These are phyloP conservation scores for Glutinoglossum americanum DNA, from an alignment of 495 filamentous ascomycete species.

Conservation along the genomic window DNA sequence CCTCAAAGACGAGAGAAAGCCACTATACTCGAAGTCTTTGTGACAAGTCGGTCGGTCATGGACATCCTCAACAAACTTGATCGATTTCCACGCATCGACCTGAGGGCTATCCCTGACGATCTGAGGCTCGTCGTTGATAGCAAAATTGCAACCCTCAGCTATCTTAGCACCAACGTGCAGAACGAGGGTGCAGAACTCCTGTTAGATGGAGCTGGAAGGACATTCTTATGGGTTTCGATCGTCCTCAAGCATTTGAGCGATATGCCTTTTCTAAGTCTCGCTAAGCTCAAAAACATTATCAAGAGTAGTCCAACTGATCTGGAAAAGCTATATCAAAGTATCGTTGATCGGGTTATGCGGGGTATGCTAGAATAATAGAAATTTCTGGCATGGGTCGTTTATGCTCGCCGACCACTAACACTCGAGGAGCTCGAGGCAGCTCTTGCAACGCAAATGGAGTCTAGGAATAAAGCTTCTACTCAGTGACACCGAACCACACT, in stretches of 20 bases:
- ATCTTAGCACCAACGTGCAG: background rate
- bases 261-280: background rate
- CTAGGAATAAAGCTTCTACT: no score
- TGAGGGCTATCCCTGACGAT: background rate
- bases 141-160: background rate
- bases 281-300: background rate
- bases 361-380: background rate
- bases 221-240: background rate
- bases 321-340: background rate
- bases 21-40: background rate
- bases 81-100: background rate
- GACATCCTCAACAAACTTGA: background rate
- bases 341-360: background rate
- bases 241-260: background rate
- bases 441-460: background rate
- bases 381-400: background rate
- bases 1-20: background rate
- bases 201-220: background rate
- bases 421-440: background rate
- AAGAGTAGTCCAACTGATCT: background rate
- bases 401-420: background rate
- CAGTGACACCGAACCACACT: no score
- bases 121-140: background rate
- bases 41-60: background rate
- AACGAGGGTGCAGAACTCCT: background rate